A percentile compares a stretch with the other conserved stretches of the same genome.
phyloP scores from a whole-genome alignment of 768 basidiomycete species.

The Phlebiopsis gigantea region DNA sequence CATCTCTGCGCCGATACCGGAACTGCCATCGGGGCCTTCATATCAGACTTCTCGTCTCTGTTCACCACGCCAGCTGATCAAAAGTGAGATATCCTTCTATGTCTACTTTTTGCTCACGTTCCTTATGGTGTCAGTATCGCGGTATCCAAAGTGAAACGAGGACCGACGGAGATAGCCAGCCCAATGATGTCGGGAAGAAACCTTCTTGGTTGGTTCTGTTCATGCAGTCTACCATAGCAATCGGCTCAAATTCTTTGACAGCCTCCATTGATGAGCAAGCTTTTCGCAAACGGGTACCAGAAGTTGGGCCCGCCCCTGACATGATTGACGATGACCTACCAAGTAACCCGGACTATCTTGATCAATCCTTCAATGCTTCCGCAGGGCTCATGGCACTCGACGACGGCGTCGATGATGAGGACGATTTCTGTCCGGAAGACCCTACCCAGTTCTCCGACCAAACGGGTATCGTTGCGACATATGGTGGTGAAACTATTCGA shows the following conservation, averaged over 20 bases:
- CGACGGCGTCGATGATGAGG: conserved; percentile 68
- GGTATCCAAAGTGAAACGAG: neutral
- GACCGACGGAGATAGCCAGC: conserved; percentile 15
- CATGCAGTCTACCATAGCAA: neutral
- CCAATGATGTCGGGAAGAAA: conserved; percentile 9
- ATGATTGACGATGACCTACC: conserved; percentile 92
- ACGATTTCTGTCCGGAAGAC: conserved; percentile 35
- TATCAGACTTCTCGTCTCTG: conserved; percentile 42
- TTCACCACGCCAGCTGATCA: conserved; percentile 31
- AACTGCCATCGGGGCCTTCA: conserved; percentile 50
- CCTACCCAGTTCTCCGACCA: conserved; percentile 20
- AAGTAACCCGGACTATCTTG: conserved; percentile 82
- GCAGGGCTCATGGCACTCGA: conserved; percentile 68
- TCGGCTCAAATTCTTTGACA: conserved; percentile 20
- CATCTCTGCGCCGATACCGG: conserved; percentile 80
- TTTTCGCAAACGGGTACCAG: conserved; percentile 63
- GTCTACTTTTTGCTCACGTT: neutral
- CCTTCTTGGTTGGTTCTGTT: conserved; percentile 22
- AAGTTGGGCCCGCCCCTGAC: conserved; percentile 76
- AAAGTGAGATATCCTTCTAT: conserved; percentile 11
- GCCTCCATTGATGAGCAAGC: conserved; percentile 81
- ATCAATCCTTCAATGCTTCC: conserved; percentile 73
- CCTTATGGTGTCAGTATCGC: neutral
- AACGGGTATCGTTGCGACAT: conserved; percentile 45
- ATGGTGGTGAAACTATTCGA: conserved; percentile 83